Percentiles rank a stretch among this genome's conserved stretches.
phyloP scores from a whole-genome alignment of 306 rosid species.

The Adenanthera pavonina region DNA sequence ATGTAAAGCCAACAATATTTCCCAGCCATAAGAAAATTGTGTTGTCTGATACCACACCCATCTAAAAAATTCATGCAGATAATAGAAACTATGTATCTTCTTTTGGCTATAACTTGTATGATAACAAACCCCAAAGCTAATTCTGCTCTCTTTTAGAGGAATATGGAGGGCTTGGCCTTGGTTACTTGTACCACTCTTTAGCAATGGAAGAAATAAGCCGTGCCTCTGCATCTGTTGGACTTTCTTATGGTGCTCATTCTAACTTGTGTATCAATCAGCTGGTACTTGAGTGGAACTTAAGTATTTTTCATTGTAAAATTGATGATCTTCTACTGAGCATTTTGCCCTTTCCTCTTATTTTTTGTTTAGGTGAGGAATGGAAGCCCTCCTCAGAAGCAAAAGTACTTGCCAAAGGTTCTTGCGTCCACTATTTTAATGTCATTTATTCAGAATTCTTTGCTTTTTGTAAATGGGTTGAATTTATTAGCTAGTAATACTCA shows the following conservation, averaged over 20 bases:
- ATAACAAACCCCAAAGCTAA: slow-evolving; percentile 32
- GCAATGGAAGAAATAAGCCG: slow-evolving; percentile 98
- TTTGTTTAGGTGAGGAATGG: slow-evolving; percentile 87
- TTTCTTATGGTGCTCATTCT: slow-evolving; percentile 96
- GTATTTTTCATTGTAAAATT: slow-evolving; percentile 34
- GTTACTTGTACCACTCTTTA: slow-evolving; percentile 92
- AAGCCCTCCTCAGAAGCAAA: slow-evolving; percentile 69
- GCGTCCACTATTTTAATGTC: slow-evolving; percentile 32
- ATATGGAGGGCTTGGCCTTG: slow-evolving; percentile 97
- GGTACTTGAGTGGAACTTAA: slow-evolving; percentile 54
- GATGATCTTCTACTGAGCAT: slow-evolving; percentile 31
- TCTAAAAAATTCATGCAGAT: background rate
- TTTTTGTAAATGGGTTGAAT: slow-evolving; percentile 30
- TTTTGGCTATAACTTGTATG: background rate
- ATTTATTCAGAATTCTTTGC: background rate
- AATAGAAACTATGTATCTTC: background rate
- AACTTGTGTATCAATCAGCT: slow-evolving; percentile 92
- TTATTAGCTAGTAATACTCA: slow-evolving; percentile 27
- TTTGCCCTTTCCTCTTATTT: slow-evolving; percentile 12
- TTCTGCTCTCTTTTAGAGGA: slow-evolving; percentile 70
- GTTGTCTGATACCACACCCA: background rate
- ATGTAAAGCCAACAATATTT: background rate
- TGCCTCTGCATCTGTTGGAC: slow-evolving; percentile 97
- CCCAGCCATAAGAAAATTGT: background rate
- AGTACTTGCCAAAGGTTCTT: slow-evolving; percentile 90